These are phyloP conservation scores for Lipomyces oligophaga DNA, from an alignment of 805 yeast species.

Conservation along the genomic window DNA sequence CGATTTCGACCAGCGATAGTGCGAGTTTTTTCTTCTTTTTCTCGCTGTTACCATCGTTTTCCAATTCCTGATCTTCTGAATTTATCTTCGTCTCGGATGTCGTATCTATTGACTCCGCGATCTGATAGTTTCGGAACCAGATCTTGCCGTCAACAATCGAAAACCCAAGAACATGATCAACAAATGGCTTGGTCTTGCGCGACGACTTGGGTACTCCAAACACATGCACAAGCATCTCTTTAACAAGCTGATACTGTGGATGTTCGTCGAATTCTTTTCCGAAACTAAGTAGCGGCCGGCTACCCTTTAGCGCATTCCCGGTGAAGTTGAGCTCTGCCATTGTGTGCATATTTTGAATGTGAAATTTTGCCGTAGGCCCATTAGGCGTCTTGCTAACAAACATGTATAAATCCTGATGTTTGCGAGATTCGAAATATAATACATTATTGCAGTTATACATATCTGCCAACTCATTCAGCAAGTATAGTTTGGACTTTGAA, in stretches of 20 bases:
- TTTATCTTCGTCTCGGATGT: constrained; percentile 30
- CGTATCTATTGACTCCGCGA: constrained; percentile 58
- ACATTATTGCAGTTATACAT: constrained; percentile 95
- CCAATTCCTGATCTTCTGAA: constrained; percentile 49
- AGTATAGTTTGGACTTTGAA: constrained; percentile 80
- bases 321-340: constrained; percentile 94
- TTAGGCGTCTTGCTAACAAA: constrained; percentile 97
- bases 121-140: constrained; percentile 95
- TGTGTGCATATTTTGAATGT: constrained; percentile 89
- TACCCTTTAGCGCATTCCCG: constrained; percentile 92
- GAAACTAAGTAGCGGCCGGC: constrained; percentile 88
- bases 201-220: constrained; percentile 96
- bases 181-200: constrained; percentile 87
- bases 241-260: constrained; percentile 69
- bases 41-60: constrained; percentile 36
- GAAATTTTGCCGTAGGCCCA: constrained; percentile 94
- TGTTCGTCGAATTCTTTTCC: constrained; percentile 69
- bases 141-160: constrained; percentile 87
- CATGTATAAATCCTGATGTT: constrained; percentile 89
- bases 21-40: constrained; percentile 46
- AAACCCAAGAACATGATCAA: constrained; percentile 93
- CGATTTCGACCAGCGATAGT: constrained; percentile 83
- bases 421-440: constrained; percentile 90
- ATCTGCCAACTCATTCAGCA: constrained; percentile 93
- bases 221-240: constrained; percentile 74